Evolutionary conservation across 495 filamentous ascomycete species (phyloP), one percentile per base, ranked within the genome.

Genomic region (Penicillium paradoxum): DNA sequence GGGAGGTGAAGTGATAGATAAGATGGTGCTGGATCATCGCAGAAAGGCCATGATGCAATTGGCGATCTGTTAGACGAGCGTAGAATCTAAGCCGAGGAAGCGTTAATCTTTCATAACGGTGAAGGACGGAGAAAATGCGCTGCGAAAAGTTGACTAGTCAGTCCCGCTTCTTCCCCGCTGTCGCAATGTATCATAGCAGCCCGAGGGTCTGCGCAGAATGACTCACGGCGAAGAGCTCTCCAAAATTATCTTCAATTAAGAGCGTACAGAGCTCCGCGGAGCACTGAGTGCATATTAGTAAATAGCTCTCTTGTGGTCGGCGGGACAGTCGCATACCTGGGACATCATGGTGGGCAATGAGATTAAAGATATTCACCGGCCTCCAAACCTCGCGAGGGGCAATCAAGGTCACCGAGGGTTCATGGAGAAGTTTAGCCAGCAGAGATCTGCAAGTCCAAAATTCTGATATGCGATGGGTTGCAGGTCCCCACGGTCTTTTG

Each of bases 21-120:
- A 99, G 79, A 55, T 91, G 88, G 59, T 95, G 84, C 65, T 97
- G 93, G 39, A 92, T 77, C 60, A 99, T 87, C 22, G 91, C 85
- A 30, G 80, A 82, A 34, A 97, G 78, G 14, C 86, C 90, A 71
- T 90, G 79, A 47, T 81, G 87, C 30, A 95, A 68, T 57, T 91
- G 85, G 30, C 79, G 78, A 8, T 78, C 73, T 34, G 79, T 78
- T 32, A 97, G 79, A 24, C 77, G 76, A 11, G 88, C 86, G 58
- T 88, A 77, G 34, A 80, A 82, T 47, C 69, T 74, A 25, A 99
- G 72, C 29, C 79, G 78, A n/a, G 73, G 66, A 34, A 93, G 69
- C 21, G 83, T 71, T n/a, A 90, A 81, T 59, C 92, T 82, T 56
- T 92, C 93, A 64, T 86, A 78, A 41, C 79, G 79, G 53, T 89